Percentiles rank a stretch among this genome's conserved stretches.
These are phyloP conservation scores for Bauhinia variegata DNA, from an alignment of 306 rosid species.

Conservation along the genomic window DNA sequence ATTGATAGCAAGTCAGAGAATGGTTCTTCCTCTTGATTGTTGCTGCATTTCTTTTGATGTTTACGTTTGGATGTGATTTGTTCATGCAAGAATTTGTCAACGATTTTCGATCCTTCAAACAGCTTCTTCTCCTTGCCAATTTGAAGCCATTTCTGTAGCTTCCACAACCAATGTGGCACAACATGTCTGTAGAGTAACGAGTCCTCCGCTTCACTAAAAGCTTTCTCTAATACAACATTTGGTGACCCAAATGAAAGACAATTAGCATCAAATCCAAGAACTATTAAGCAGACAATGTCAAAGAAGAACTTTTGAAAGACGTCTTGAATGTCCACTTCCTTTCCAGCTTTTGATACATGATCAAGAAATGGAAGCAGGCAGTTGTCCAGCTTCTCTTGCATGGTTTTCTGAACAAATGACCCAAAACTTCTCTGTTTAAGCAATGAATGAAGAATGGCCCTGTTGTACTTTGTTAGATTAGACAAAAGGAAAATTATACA, in stretches of 20 bases:
- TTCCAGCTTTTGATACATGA: not conserved
- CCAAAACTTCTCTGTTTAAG: not conserved
- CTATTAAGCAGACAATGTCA: constrained; percentile 16
- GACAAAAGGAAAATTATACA: not conserved
- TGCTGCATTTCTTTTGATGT: no score
- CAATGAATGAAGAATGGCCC: no score
- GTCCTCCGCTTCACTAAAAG: constrained; percentile 16
- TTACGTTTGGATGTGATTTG: no score
- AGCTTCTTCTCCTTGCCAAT: constrained; percentile 31
- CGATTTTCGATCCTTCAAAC: constrained; percentile 19
- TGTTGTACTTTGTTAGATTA: constrained; percentile 17
- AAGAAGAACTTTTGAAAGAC: no score
- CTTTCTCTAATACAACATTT: constrained; percentile 19
- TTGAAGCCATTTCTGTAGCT: constrained; percentile 33
- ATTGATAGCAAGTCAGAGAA: no score
- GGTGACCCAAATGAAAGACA: constrained; percentile 31
- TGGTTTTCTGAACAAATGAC: not conserved
- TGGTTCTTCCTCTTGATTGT: no score
- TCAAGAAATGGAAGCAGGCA: constrained; percentile 22
- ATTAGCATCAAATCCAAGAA: constrained; percentile 31
- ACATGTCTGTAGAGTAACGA: constrained; percentile 16
- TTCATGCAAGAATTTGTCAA: no score
- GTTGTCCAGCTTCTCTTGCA: not conserved
- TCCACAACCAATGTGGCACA: constrained; percentile 33
- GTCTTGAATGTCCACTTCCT: constrained; percentile 31